phyloP scores from a whole-genome alignment of 1,284 basidiomycete species.

The Mycosarcoma mackinlayi region DNA sequence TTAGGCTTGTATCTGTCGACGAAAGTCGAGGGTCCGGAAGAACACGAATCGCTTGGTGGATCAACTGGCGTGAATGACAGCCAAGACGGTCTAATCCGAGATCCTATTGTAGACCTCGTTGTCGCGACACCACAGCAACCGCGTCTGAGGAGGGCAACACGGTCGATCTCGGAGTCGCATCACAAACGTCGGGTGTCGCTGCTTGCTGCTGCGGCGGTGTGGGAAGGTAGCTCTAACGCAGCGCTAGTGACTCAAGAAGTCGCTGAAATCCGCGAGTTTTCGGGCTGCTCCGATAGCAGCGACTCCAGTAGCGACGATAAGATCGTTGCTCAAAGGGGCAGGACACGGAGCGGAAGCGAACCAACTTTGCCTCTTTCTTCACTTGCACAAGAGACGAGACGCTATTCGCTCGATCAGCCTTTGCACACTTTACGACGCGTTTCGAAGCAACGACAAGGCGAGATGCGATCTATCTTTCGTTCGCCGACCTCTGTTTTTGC shows the following conservation, averaged over 20 bases:
- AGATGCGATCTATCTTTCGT: slow-evolving; percentile 19
- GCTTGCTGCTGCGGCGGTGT: neutral
- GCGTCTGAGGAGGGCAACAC: slow-evolving; percentile 13
- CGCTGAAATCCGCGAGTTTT: neutral
- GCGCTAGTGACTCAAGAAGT: neutral
- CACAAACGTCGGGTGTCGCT: neutral
- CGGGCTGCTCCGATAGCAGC: neutral
- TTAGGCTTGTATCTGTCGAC: slow-evolving; percentile 9
- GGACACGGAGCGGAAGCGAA: slow-evolving; percentile 5
- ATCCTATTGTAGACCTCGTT: no score
- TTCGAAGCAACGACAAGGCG: slow-evolving; percentile 4
- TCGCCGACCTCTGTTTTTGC: neutral
- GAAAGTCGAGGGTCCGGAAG: neutral
- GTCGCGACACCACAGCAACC: neutral
- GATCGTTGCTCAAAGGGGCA: neutral
- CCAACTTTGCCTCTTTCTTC: neutral
- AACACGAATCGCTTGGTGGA: no score
- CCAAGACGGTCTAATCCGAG: no score
- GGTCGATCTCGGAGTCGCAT: slow-evolving; percentile 25
- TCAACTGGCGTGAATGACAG: no score
- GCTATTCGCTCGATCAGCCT: neutral
- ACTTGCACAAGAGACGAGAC: neutral
- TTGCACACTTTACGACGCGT: slow-evolving; percentile 11
- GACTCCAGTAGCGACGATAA: neutral
- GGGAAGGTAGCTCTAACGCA: no score